Conservation (phyloP, 2,329 filamentous ascomycete species). For the Hypomyces perniciosus region DNA sequence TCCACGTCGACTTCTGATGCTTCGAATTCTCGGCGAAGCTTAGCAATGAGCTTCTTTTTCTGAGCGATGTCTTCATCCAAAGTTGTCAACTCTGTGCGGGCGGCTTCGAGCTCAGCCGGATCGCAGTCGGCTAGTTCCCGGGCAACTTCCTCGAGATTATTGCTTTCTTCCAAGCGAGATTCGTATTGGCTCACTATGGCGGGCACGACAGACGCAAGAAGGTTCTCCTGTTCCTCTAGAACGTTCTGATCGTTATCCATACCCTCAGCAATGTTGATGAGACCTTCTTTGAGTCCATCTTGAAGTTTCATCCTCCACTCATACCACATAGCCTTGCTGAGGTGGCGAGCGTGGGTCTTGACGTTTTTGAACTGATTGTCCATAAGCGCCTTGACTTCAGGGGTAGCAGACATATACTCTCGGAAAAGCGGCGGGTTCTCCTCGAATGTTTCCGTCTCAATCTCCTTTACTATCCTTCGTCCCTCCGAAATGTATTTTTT, state of each 20-base stretch:
- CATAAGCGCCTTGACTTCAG: constrained; percentile 80
- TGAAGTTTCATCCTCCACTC: constrained; percentile 92
- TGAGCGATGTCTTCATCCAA: constrained; percentile 63
- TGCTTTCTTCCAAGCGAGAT: constrained; percentile 55
- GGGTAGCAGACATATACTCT: constrained; percentile 81
- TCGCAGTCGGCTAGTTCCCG: constrained; percentile 74
- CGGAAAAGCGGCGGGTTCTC: constrained; percentile 88
- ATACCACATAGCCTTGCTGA: constrained; percentile 97
- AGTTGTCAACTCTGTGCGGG: constrained; percentile 60
- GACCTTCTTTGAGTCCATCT: constrained; percentile 71
- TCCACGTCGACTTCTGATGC: constrained; percentile 62
- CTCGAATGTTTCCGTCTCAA: constrained; percentile 80
- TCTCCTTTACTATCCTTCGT: constrained; percentile 79
- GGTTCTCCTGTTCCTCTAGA: constrained; percentile 60
- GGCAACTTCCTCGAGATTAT: constrained; percentile 64
- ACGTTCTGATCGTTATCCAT: constrained; percentile 68
- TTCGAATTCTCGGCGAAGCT: constrained; percentile 60
- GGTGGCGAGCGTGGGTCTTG: constrained; percentile 81
- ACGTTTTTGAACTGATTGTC: constrained; percentile 97
- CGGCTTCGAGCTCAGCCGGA: constrained; percentile 66
- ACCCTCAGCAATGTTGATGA: constrained; percentile 67
- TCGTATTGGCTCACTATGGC: constrained; percentile 54
- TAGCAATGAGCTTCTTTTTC: constrained; percentile 61
- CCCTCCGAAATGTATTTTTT: constrained; percentile 97
- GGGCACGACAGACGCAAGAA: constrained; percentile 65